phyloP scores from a whole-genome alignment of 495 filamentous ascomycete genomes.

The Lophiotrema nucula region DNA sequence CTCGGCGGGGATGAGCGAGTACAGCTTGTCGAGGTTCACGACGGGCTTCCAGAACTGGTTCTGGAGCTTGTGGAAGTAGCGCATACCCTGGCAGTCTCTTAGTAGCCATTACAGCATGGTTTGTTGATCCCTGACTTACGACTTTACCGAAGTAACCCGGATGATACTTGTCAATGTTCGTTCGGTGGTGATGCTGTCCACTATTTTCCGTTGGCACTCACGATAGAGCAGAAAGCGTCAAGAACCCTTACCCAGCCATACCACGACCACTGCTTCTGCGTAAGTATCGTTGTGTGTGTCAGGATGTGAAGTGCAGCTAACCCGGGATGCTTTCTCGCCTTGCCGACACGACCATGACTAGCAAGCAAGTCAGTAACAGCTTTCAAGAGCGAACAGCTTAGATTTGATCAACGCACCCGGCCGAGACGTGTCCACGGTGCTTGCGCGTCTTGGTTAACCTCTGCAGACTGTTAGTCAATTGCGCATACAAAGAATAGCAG shows the following conservation, averaged over 20 bases:
- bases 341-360: conserved; percentile 62
- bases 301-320: too few species aligned
- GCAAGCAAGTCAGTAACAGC: conserved; percentile 91
- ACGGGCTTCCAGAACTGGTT: conserved; percentile 90
- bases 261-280: conserved; percentile 94
- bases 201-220: neutral
- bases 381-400: too few species aligned
- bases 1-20: conserved; percentile 78
- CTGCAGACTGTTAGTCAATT: too few species aligned
- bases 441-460: too few species aligned
- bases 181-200: conserved; percentile 77
- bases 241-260: conserved; percentile 72
- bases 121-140: too few species aligned
- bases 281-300: too few species aligned
- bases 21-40: conserved; percentile 61
- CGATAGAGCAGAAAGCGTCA: too few species aligned
- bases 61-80: conserved; percentile 87
- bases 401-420: too few species aligned
- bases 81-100: too few species aligned
- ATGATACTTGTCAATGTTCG: conserved; percentile 88
- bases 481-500: too few species aligned
- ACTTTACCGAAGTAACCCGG: conserved; percentile 98
- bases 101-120: too few species aligned
- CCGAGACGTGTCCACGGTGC: too few species aligned
- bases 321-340: conserved; percentile 44